Evolutionary conservation across 495 filamentous ascomycete genomes (phyloP), one percentile per base, ranked within the genome.

Genomic region (Aspergillus ostianus): DNA sequence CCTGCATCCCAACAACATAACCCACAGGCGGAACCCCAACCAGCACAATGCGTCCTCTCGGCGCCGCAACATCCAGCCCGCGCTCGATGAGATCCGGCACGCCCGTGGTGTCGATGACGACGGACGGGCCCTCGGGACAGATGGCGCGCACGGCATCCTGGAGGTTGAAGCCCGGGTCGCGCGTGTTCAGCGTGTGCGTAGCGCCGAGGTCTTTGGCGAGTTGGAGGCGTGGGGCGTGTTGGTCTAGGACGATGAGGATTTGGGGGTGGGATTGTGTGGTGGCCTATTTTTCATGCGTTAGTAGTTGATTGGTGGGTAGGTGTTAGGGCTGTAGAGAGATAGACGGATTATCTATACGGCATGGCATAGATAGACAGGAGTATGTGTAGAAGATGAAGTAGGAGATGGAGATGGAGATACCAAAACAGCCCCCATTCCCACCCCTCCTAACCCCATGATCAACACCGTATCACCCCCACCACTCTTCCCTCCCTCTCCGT

Each of bases 91-190:
- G 63, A 0, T 9, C 32, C 19, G 70, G 67, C 6, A 69, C 60
- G 0, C 76, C 75, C 5, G 75, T 75, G 9, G 73, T 72, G 20
- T 79, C 76, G 8, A 78, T 65, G 0, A 69, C 73, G 19, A 74
- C 51, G 55, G 63, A 47, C 32, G 66, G 58, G 0, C 77, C 77
- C 9, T 19, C 53, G 3, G 67, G 57, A 15, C 63, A 55, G 2
- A 66, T 52, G 1, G 58, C 58, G 10, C n/a, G 36, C 10, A 67
- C 45, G 0, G 75, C 66, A 41, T 69, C 59, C 30, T 55, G 61
- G 1, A 74, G 62, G 17, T 57, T 61, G 18, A 56, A 57, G 6
- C 67, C 68, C 6, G 29, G 9, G 0, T 50, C 51, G 12, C 49
- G 55, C 0, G 70, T 75, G 1, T 73, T 58, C 17, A 80, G 71